Evolutionary conservation across 805 yeast genomes (phyloP), one percentile per base, ranked within the genome.

Genomic region (Kluyveromyces starmeri): DNA sequence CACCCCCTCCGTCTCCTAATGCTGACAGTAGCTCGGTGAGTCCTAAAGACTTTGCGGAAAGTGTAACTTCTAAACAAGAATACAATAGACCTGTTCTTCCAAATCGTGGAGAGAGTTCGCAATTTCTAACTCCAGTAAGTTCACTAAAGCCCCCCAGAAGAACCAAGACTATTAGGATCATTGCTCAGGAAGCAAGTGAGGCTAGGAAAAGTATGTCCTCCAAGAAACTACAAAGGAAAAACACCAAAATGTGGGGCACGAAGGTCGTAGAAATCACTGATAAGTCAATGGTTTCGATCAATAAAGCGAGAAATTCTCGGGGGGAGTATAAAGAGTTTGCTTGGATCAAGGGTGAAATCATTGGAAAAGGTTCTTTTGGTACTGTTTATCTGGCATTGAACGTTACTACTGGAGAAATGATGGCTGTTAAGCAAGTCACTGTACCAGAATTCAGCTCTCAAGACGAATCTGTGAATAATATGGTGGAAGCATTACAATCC

Each of bases 191-290:
- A 53, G 97, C 96, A 1, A 67, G 72, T 39, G 76, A 76, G 45
- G 74, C 76, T 4, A 64, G 81, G 20, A 70, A 68, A 34, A 40
- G 46, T 42, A 42, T 55, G 7, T 39, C 46, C 43, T 42, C 55
- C 5, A 36, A 40, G 30, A 47, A 42, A 17, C 55, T 89, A 22
- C 67, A 85, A 43, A 66, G 97, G 37, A 70, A 69, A 36, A 84
- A 92, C 50, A 92, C 99, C 1, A 94, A 92, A 61, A 73, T 92
- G 80, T 92, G 99, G 99, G 99, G 98, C 14, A 86, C 84, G 42
- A 79, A 73, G 42, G 94, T 85, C 11, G 79, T 86, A 20, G 98
- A 92, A 59, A 88, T 88, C 20, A 86, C 88, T 1, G 77, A 89
- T 2, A 75, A 71, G 15, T 79, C 74, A 41, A 67, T 69, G 39